Conservation (phyloP, 2,329 filamentous ascomycete genomes). For the Xylaria sp. region DNA sequence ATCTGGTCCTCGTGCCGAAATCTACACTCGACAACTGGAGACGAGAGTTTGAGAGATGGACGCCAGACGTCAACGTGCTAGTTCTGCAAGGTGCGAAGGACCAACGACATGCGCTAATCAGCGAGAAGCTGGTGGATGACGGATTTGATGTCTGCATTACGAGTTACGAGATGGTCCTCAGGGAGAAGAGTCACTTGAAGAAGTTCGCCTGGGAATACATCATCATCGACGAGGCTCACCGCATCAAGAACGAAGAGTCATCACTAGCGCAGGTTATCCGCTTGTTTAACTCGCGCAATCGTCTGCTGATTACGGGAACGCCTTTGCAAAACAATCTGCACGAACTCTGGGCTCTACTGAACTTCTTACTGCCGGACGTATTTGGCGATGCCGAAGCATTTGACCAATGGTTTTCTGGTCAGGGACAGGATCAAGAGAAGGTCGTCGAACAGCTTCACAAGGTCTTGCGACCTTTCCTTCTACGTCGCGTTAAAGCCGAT, state of each 20-base stretch:
- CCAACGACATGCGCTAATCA: conserved; percentile 81
- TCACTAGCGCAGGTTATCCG: conserved; percentile 95
- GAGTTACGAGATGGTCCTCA: conserved; percentile 97
- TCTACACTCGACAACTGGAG: conserved; percentile 99
- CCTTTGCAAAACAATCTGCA: conserved; percentile 97
- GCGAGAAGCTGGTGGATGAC: conserved; percentile 84
- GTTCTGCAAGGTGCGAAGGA: conserved; percentile 95
- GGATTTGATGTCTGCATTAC: conserved; percentile 98
- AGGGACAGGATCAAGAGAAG: conserved; percentile 85
- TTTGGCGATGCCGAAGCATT: conserved; percentile 96
- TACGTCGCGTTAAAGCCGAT: conserved; percentile 93
- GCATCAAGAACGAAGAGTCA: conserved; percentile 99
- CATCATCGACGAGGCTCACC: conserved; percentile 95
- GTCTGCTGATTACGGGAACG: conserved; percentile 91
- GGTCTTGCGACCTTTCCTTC: conserved; percentile 85
- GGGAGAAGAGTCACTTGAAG: conserved; percentile 89
- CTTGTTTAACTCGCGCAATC: conserved; percentile 90
- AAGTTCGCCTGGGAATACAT: conserved; percentile 99
- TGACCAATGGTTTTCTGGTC: conserved; percentile 94
- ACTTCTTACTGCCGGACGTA: conserved; percentile 95
- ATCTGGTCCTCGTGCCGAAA: conserved; percentile 88
- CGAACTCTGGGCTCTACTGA: conserved; percentile 94
- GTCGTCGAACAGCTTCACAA: conserved; percentile 94
- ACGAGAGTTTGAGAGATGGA: conserved; percentile 90
- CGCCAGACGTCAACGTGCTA: conserved; percentile 88